Conservation (phyloP, 495 filamentous ascomycete genomes). For the Hypoxylon crocopeplum region DNA sequence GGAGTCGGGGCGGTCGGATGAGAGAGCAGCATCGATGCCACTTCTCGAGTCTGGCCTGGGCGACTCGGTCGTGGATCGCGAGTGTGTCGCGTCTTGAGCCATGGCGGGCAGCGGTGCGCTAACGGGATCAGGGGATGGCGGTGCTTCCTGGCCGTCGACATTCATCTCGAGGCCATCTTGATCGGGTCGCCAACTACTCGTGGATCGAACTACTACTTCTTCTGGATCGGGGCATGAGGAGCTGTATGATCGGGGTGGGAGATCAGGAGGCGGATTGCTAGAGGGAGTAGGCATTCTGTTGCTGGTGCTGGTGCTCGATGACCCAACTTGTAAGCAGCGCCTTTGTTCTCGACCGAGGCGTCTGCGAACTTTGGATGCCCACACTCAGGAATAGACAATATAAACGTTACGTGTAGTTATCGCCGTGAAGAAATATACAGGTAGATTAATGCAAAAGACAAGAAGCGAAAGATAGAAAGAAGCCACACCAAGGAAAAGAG, state of each 20-base stretch:
- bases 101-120: conserved; percentile 15
- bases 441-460: conserved; percentile 26
- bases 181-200: conserved; percentile 31
- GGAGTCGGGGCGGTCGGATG: conserved; percentile 28
- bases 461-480: neutral
- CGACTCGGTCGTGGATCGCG: conserved; percentile 48
- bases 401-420: neutral
- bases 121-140: conserved; percentile 31
- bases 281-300: conserved; percentile 61
- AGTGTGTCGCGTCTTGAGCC: conserved; percentile 16
- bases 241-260: conserved; percentile 46
- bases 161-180: conserved; percentile 40
- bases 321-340: neutral
- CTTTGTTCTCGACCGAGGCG: neutral
- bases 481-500: conserved; percentile 2
- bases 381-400: too few species aligned
- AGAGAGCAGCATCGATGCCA: conserved; percentile 31
- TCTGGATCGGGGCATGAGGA: conserved; percentile 58
- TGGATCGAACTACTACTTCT: conserved; percentile 21
- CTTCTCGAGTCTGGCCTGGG: conserved; percentile 42
- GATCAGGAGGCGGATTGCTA: conserved; percentile 47
- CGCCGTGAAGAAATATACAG: conserved; percentile 13
- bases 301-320: neutral
- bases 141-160: conserved; percentile 31
- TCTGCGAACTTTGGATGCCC: neutral